A percentile compares a stretch with the other conserved stretches of the same genome.
These are phyloP conservation scores for Globisporangium irregulare DNA, from an alignment of 352 stramenopile species.

Conservation along the genomic window DNA sequence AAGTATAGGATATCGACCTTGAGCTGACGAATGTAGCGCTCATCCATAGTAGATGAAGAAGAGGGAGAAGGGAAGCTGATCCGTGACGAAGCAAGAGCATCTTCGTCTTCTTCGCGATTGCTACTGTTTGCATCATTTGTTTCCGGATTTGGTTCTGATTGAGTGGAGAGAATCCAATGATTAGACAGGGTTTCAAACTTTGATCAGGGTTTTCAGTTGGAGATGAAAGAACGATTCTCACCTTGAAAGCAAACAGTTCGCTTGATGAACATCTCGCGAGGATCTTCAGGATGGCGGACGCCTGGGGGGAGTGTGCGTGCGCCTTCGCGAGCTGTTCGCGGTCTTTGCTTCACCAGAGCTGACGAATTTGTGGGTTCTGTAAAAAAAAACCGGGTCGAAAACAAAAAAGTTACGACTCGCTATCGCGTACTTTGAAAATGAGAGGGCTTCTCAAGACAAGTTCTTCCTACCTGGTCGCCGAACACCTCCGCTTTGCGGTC, in stretches of 20 bases:
- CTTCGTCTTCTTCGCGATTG: conserved; percentile 1
- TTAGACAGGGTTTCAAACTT: background rate
- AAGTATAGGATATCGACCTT: conserved; percentile 54
- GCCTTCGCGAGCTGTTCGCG: conserved; percentile 48
- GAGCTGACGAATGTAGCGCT: conserved; percentile 53
- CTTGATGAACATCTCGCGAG: conserved; percentile 10
- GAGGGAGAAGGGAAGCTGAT: background rate
- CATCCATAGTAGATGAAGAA: conserved; percentile 16
- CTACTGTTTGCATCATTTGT: conserved; percentile 6
- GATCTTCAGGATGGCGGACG: too few species aligned
- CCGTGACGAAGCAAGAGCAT: background rate
- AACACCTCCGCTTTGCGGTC: conserved; percentile 50
- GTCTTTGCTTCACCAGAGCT: conserved; percentile 32
- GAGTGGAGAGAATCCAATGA: background rate
- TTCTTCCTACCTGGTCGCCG: conserved; percentile 28
- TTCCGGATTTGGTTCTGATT: conserved; percentile 4
- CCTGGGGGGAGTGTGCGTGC: conserved; percentile 17
- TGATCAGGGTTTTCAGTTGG: background rate
- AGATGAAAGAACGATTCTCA: background rate
- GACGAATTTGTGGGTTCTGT: conserved; percentile 4
- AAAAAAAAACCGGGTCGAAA: background rate
- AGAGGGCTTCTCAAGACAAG: background rate
- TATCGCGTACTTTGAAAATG: background rate
- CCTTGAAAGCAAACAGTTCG: conserved; percentile 21
- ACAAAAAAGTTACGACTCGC: background rate